Evolutionary conservation across 2,329 filamentous ascomycete species (phyloP), one percentile per base, ranked within the genome.

Genomic region (Pseudogymnoascus sp.): DNA sequence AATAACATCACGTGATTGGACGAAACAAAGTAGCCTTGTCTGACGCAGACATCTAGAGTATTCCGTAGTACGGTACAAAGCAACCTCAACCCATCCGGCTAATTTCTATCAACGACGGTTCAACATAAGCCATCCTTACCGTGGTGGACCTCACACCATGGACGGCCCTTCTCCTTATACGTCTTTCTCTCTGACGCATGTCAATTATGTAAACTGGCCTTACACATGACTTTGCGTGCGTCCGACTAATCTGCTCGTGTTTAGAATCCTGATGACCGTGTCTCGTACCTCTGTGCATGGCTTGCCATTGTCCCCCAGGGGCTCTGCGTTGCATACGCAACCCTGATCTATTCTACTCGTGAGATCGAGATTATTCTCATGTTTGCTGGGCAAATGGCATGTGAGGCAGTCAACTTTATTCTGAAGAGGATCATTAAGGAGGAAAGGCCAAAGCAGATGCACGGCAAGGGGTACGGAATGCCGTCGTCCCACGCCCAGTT

Each of bases 391-490:
- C 95, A 99, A 77, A 85, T 98, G 76, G 87, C 83, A 61, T 98
- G 93, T 79, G 96, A 99, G 76, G 92, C 84, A 28, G 79, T 96
- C 71, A 99, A 99, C 77, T 96, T 96, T 76, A 78, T 82, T 3
- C 80, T 99, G 60, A 99, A 99, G 80, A 85, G 95, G 25, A 80
- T 92, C 67, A 93, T 99, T 75, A 95, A 93, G 74, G 92, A 98
- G 76, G 91, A 96, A 76, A 85, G 95, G 61, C 95, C 95, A 28
- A 84, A 82, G 67, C 89, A 89, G 85, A 88, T 80, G 82, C 87
- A 93, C 73, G 85, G 92, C 64, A 96, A 96, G 76, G 95, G 95
- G 68, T 99, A 99, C 74, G 96, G 95, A 71, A 99, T 99, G 96
- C 95, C 95, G 10, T 88, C 85, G 6, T 97, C 93, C 39, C 95